A percentile compares a stretch with the other conserved stretches of the same genome.
phyloP scores from a whole-genome alignment of 1,139 yeast species.

The Williopsis jadinii region DNA sequence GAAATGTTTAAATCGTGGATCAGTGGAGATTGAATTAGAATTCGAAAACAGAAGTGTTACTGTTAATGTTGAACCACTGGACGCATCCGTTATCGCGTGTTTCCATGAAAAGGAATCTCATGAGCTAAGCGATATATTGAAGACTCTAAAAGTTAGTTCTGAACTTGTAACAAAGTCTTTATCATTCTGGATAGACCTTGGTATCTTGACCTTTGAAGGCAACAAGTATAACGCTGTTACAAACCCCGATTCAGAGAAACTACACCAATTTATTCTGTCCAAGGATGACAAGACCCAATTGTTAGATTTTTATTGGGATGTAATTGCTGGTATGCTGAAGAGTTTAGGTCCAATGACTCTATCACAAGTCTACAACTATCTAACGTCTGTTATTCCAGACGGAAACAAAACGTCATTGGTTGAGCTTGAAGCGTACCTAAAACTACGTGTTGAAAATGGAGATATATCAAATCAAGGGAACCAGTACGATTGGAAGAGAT shows the following conservation, averaged over 20 bases:
- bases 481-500: no score
- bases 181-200: constrained; percentile 50
- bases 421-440: constrained; percentile 5
- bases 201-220: constrained; percentile 30
- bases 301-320: constrained; percentile 27
- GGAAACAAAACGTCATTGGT: constrained; percentile 31
- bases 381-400: constrained; percentile 47
- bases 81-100: constrained; percentile 55
- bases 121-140: constrained; percentile 23
- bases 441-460: no score
- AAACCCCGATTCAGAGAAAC: constrained; percentile 1
- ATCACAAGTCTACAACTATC: constrained; percentile 44
- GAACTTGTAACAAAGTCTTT: constrained; percentile 30
- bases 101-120: constrained; percentile 37
- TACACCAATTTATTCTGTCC: no score
- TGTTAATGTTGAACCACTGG: constrained; percentile 57
- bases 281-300: no score
- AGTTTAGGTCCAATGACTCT: constrained; percentile 45
- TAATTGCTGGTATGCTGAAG: constrained; percentile 47
- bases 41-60: constrained; percentile 35
- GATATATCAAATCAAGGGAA: no score
- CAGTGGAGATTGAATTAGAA: constrained; percentile 52
- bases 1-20: constrained; percentile 54
- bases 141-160: constrained; percentile 23
- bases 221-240: no score